phyloP scores from a whole-genome alignment of 441 rosid genomes.

The Arabidopsis lyrata region DNA sequence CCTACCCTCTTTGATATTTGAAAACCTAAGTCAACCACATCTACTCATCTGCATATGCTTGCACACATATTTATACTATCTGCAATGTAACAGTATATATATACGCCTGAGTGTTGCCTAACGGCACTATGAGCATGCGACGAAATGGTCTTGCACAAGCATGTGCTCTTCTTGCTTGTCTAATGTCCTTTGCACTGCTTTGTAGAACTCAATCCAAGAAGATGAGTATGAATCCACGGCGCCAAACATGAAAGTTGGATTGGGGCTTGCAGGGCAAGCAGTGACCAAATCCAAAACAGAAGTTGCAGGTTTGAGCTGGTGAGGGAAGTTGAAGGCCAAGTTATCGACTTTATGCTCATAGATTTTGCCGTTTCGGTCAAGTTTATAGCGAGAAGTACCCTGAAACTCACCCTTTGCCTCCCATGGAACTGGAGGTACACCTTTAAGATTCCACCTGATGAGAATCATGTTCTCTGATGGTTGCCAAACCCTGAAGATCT shows the following conservation, averaged over 20 bases:
- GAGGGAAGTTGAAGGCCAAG: slow-evolving; percentile 94
- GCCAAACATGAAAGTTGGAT: slow-evolving; percentile 76
- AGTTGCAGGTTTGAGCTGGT: slow-evolving; percentile 67
- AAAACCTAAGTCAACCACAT: slow-evolving; percentile 28
- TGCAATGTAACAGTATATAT: slow-evolving; percentile 33
- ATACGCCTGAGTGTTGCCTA: slow-evolving; percentile 33
- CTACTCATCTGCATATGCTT: slow-evolving; percentile 8
- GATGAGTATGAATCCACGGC: slow-evolving; percentile 58
- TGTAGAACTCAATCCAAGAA: slow-evolving; percentile 77
- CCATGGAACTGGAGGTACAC: slow-evolving; percentile 94
- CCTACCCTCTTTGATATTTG: slow-evolving; percentile 3
- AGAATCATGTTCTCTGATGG: slow-evolving; percentile 92
- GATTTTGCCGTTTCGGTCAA: slow-evolving; percentile 86
- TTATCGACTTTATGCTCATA: slow-evolving; percentile 92
- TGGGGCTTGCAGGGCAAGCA: slow-evolving; percentile 84
- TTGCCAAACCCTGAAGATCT: slow-evolving; percentile 88
- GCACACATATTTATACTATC: slow-evolving; percentile 22
- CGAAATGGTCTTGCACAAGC: slow-evolving; percentile 60
- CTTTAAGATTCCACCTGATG: slow-evolving; percentile 89
- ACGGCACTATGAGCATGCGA: slow-evolving; percentile 66
- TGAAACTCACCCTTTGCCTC: slow-evolving; percentile 94
- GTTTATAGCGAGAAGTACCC: slow-evolving; percentile 84
- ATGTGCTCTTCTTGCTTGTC: slow-evolving; percentile 49
- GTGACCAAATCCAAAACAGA: slow-evolving; percentile 86
- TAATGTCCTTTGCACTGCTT: slow-evolving; percentile 70